These are phyloP conservation scores for Xerocomus minutiporus DNA, from an alignment of 1,284 basidiomycete species.

Conservation along the genomic window DNA sequence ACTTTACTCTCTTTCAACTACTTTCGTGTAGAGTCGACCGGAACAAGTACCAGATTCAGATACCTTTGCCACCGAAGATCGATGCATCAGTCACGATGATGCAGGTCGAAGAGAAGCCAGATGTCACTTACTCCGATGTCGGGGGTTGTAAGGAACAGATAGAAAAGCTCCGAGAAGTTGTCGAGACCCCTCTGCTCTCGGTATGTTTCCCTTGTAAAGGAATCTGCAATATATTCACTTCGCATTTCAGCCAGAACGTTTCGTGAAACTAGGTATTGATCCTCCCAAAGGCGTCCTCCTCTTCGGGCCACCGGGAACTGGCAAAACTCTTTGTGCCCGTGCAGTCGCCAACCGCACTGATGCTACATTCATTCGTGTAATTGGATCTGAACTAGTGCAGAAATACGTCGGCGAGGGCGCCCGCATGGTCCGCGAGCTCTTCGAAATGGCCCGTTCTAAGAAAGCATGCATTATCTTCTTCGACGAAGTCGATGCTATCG, in stretches of 20 bases:
- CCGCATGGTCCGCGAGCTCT: constrained; percentile 96
- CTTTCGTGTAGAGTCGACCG: constrained; percentile 65
- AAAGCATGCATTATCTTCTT: constrained; percentile 99
- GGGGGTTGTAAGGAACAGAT: constrained; percentile 99
- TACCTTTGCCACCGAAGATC: constrained; percentile 99
- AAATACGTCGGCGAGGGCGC: constrained; percentile 99
- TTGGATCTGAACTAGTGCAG: constrained; percentile 97
- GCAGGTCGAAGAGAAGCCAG: constrained; percentile 99
- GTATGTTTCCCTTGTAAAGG: constrained; percentile 44
- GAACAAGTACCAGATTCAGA: constrained; percentile 98
- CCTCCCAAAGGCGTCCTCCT: constrained; percentile 98
- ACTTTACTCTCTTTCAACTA: neutral
- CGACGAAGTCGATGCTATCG: constrained; percentile 96
- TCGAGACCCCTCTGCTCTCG: constrained; percentile 93
- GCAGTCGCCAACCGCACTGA: constrained; percentile 99
- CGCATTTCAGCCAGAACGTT: constrained; percentile 81
- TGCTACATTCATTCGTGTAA: constrained; percentile 98
- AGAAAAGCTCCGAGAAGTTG: constrained; percentile 97
- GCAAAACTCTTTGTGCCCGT: constrained; percentile 97
- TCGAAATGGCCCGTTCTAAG: constrained; percentile 98
- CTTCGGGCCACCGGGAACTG: constrained; percentile 96
- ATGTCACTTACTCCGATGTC: constrained; percentile 97
- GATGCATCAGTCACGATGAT: constrained; percentile 99
- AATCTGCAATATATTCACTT: constrained; percentile 15
- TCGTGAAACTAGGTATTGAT: constrained; percentile 97